phyloP scores from a whole-genome alignment of 1,284 basidiomycete species.

The Coniferiporia sulphurascens region DNA sequence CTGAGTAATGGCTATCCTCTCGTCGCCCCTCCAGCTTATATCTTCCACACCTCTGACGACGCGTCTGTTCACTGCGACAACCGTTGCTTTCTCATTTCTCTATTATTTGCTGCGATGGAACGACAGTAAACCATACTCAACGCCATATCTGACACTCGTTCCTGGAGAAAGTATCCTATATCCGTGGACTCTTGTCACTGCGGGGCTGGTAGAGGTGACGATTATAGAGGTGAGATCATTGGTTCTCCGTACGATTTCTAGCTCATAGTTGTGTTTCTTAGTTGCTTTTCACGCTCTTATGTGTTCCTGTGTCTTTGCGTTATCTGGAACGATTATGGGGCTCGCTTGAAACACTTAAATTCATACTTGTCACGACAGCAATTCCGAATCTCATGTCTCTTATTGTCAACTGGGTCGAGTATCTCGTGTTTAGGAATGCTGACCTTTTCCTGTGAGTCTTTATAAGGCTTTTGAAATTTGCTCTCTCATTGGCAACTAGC shows the following conservation, averaged over 20 bases:
- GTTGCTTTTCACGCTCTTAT: slow-evolving; percentile 74
- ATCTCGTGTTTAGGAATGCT: slow-evolving; percentile 57
- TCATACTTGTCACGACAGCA: slow-evolving; percentile 76
- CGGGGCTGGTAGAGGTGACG: slow-evolving; percentile 82
- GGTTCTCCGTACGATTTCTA: slow-evolving; percentile 7
- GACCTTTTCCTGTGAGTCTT: slow-evolving; percentile 68
- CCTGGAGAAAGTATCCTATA: slow-evolving; percentile 83
- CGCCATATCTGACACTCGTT: slow-evolving; percentile 80
- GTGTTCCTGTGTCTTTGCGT: slow-evolving; percentile 78
- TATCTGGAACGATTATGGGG: slow-evolving; percentile 97
- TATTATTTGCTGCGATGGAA: slow-evolving; percentile 64
- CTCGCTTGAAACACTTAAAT: slow-evolving; percentile 79
- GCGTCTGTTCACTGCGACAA: slow-evolving; percentile 66
- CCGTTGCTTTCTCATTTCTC: slow-evolving; percentile 58
- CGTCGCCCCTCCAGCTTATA: slow-evolving; percentile 63
- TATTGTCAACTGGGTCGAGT: slow-evolving; percentile 79
- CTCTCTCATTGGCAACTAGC: slow-evolving; percentile 36
- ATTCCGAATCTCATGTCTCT: slow-evolving; percentile 85
- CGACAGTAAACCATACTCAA: slow-evolving; percentile 37
- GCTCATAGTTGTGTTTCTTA: slow-evolving; percentile 33
- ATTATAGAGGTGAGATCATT: slow-evolving; percentile 69
- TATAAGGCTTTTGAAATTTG: slow-evolving; percentile 6
- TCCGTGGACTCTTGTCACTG: slow-evolving; percentile 91
- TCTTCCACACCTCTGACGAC: slow-evolving; percentile 76
- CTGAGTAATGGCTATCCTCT: slow-evolving; percentile 62